Evolutionary conservation across 2,329 filamentous ascomycete genomes (phyloP), one percentile per base, ranked within the genome.

Genomic region (Diplodia scrobiculata): DNA sequence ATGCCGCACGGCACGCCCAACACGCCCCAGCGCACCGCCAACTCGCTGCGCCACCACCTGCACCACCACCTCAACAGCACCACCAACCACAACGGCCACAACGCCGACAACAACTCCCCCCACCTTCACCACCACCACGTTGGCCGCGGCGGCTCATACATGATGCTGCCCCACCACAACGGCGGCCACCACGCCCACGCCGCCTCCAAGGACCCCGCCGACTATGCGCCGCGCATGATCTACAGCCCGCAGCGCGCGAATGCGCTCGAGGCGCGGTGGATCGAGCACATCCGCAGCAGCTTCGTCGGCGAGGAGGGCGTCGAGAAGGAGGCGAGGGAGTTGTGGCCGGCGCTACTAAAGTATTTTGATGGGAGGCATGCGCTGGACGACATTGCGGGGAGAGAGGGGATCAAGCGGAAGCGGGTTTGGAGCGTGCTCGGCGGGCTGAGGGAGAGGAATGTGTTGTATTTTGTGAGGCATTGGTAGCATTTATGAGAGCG

Each of bases 331-430:
- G 77, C 91, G 14, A 83, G 86, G 50, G 84, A 86, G 66, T 84
- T 86, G 55, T 96, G 92, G 90, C 85, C 87, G 1, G 81, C 84
- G 52, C 87, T 97, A 71, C 84, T 89, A 72, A 91, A 90, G 76
- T 95, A 97, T 77, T 91, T 98, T 71, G 93, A 98, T 75, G 95
- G 95, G 0, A 85, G 84, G 66, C 88, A 90, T 73, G 89, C 93
- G 2, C 82, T 98, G 67, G 95, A 99, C 79, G 88, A 93, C 71
- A 90, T 99, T 70, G 87, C 90, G 1, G 81, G 95, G n/a, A 85
- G 89, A 66, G 92, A 97, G 78, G 90, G 91, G 5, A 84, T 96
- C 80, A 96, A 95, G 81, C 84, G 92, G 66, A 96, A 94, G 79
- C 75, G 80, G 50, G 83, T 87, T 3, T 81, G 80, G 78, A 77